Conservation (phyloP, 2,329 filamentous ascomycete species). For the Didymella pinodella region DNA sequence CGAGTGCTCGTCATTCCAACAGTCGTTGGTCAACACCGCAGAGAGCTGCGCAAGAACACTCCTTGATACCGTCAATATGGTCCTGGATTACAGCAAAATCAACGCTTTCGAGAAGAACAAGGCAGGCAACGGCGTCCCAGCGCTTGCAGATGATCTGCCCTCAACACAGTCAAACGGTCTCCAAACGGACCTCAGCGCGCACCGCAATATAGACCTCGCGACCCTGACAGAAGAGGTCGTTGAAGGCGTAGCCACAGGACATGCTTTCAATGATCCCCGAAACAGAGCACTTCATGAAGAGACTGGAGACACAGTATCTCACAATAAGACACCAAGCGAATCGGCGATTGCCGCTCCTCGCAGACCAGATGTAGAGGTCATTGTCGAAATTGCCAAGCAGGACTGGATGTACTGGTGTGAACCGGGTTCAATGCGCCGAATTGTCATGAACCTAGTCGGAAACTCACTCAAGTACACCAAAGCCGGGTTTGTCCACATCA, state of each 20-base stretch:
- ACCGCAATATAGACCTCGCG: conserved; percentile 53
- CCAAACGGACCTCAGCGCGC: conserved; percentile 45
- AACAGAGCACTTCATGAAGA: conserved; percentile 8
- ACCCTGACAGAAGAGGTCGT: conserved; percentile 61
- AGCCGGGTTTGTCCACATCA: conserved; percentile 24
- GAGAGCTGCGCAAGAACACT: conserved; percentile 60
- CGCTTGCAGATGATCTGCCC: not conserved
- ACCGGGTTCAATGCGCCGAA: conserved; percentile 26
- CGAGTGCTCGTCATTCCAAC: conserved; percentile 43
- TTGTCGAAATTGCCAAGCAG: conserved; percentile 54
- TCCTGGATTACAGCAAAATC: conserved; percentile 32
- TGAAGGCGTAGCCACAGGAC: conserved; percentile 60
- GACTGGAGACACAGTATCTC: not conserved
- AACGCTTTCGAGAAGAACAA: conserved; percentile 46
- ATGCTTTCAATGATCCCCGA: conserved; percentile 47
- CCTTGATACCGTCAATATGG: conserved; percentile 51
- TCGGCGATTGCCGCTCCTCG: not conserved
- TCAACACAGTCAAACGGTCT: conserved; percentile 8
- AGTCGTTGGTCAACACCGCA: conserved; percentile 57
- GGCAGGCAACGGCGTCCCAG: not conserved
- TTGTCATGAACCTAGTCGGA: conserved; percentile 37
- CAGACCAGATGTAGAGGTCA: conserved; percentile 48
- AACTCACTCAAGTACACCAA: conserved; percentile 37
- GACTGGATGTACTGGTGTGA: conserved; percentile 45
- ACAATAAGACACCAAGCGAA: not conserved